phyloP scores from a whole-genome alignment of 2,329 filamentous ascomycete species.

The Capronia coronata region DNA sequence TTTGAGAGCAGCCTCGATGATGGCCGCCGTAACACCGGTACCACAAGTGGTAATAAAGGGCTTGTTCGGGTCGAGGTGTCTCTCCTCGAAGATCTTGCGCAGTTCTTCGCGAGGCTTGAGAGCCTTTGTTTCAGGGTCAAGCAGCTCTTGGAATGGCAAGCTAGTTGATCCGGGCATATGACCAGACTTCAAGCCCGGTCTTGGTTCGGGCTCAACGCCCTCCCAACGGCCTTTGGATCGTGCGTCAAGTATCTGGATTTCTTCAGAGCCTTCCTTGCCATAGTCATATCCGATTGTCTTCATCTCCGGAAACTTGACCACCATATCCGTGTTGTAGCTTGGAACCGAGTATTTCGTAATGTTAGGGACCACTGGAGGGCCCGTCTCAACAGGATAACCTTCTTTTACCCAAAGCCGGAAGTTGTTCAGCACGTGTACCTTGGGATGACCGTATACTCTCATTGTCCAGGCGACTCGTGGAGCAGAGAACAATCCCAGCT shows the following conservation, averaged over 20 bases:
- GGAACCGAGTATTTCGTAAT: slow-evolving; percentile 43
- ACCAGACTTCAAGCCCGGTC: slow-evolving; percentile 76
- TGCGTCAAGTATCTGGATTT: slow-evolving; percentile 84
- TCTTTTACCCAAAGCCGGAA: slow-evolving; percentile 89
- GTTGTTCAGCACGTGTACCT: slow-evolving; percentile 89
- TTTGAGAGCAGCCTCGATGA: slow-evolving; percentile 79
- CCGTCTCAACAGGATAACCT: slow-evolving; percentile 74
- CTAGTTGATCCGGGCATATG: slow-evolving; percentile 86
- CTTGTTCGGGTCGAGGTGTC: slow-evolving; percentile 68
- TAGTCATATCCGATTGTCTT: slow-evolving; percentile 67
- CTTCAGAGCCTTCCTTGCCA: slow-evolving; percentile 76
- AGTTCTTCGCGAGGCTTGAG: slow-evolving; percentile 68
- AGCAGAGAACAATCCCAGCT: slow-evolving; percentile 89
- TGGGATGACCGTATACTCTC: slow-evolving; percentile 77
- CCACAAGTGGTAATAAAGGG: slow-evolving; percentile 86
- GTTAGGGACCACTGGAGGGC: slow-evolving; percentile 39
- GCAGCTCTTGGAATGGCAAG: slow-evolving; percentile 69
- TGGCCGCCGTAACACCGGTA: slow-evolving; percentile 85
- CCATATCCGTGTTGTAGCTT: slow-evolving; percentile 57
- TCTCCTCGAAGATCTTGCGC: slow-evolving; percentile 67
- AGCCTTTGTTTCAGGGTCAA: slow-evolving; percentile 77
- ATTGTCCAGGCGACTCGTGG: slow-evolving; percentile 93
- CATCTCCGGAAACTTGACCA: slow-evolving; percentile 77
- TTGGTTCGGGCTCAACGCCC: slow-evolving; percentile 77
- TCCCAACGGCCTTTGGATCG: slow-evolving; percentile 71